A percentile compares a stretch with the other conserved stretches of the same genome.
These are phyloP conservation scores for Globisporangium nagaii DNA, from an alignment of 352 stramenopile species.

Conservation along the genomic window DNA sequence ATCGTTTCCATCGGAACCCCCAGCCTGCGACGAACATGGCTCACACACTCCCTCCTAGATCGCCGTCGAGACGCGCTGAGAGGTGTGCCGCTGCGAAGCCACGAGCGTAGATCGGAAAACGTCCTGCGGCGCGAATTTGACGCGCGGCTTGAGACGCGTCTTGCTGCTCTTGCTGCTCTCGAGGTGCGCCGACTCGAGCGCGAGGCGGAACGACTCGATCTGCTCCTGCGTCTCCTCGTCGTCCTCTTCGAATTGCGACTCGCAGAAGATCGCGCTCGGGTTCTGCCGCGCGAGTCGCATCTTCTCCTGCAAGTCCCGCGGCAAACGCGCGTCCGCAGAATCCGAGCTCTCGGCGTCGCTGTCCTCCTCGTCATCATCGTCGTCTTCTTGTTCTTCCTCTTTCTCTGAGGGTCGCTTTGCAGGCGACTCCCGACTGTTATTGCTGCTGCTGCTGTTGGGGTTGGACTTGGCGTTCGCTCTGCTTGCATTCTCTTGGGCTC, in stretches of 20 bases:
- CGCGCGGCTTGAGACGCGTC: slow-evolving; percentile 51
- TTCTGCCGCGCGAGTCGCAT: slow-evolving; percentile 63
- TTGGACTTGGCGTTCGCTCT: slow-evolving; percentile 5
- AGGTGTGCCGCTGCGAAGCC: slow-evolving; percentile 16
- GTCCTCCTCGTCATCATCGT: slow-evolving; percentile 9
- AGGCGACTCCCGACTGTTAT: neutral
- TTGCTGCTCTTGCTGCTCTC: slow-evolving; percentile 50
- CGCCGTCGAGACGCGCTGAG: slow-evolving; percentile 11
- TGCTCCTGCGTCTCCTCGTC: slow-evolving; percentile 71
- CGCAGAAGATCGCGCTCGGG: slow-evolving; percentile 70
- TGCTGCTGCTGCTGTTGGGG: neutral
- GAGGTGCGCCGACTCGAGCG: slow-evolving; percentile 66
- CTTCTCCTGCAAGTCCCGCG: slow-evolving; percentile 47
- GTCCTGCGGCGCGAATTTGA: slow-evolving; percentile 67
- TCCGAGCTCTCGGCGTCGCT: slow-evolving; percentile 8
- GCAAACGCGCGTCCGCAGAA: slow-evolving; percentile 1
- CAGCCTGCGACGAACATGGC: neutral
- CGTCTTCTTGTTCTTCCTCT: slow-evolving; percentile 18
- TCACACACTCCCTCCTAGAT: slow-evolving; percentile 1
- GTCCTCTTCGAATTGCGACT: slow-evolving; percentile 81
- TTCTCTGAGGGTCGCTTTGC: slow-evolving; percentile 3
- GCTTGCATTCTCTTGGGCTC: neutral
- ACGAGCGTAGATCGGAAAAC: slow-evolving; percentile 58
- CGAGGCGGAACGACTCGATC: slow-evolving; percentile 72
- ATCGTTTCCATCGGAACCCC: neutral